Conservation (phyloP, 2,329 filamentous ascomycete genomes). For the Botrytis fabae region DNA sequence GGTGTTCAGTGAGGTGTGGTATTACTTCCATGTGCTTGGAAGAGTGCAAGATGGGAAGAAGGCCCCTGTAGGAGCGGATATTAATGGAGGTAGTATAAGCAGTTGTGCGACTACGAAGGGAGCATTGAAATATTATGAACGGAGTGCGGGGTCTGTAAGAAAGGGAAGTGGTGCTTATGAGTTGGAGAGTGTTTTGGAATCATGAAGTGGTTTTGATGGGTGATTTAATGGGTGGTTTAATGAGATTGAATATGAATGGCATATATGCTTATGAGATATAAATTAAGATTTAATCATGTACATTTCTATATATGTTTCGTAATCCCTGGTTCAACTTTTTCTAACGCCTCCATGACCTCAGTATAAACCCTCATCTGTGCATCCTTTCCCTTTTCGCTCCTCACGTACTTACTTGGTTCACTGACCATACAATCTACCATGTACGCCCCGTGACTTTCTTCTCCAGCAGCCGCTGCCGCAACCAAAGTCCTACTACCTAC, state of each 20-base stretch:
- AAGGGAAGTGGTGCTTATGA: neutral
- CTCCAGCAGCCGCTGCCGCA: constrained; percentile 36
- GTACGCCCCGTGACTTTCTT: constrained; percentile 39
- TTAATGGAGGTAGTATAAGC: constrained; percentile 51
- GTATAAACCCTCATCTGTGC: constrained; percentile 45
- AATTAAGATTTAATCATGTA: neutral
- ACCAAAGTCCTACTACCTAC: constrained; percentile 42
- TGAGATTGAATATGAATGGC: neutral
- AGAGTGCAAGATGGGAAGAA: constrained; percentile 51
- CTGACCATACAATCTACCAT: constrained; percentile 36
- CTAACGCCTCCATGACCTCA: constrained; percentile 47
- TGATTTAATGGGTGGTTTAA: neutral
- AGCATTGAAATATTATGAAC: constrained; percentile 57
- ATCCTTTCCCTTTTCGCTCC: constrained; percentile 44
- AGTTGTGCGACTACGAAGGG: constrained; percentile 56
- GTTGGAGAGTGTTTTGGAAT: neutral
- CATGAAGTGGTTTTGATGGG: neutral
- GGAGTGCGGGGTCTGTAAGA: constrained; percentile 39
- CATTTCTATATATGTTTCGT: constrained; percentile 27
- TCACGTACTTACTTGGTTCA: constrained; percentile 41
- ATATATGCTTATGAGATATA: neutral
- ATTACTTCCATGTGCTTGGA: constrained; percentile 62
- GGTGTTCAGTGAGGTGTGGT: constrained; percentile 63
- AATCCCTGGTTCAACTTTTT: constrained; percentile 46
- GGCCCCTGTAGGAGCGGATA: constrained; percentile 37